Evolutionary conservation across 805 yeast genomes (phyloP).

Genomic region (Debaryomyces tyrocola): DNA sequence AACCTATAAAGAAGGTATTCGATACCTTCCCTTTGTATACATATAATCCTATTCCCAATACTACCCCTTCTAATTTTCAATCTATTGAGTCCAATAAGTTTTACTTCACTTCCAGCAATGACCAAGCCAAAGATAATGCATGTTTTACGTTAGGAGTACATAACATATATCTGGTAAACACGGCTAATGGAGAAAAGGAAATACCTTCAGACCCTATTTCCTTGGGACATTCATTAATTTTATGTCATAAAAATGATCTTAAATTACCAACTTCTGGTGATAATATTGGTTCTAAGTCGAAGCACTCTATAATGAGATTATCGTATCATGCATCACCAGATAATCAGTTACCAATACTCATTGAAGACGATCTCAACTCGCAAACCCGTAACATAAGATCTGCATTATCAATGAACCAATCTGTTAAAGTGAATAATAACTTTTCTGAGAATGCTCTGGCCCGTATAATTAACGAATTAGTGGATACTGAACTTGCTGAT

Average conservation of each 20-base stretch:
- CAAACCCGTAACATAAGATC: constrained; percentile 29
- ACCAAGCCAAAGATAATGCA: constrained; percentile 15
- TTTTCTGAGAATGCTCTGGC: constrained; percentile 4
- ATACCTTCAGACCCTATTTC: constrained; percentile 64
- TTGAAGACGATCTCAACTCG: constrained; percentile 44
- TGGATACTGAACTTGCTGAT: constrained; percentile 52
- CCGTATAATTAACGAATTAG: constrained; percentile 37
- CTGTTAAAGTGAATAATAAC: constrained; percentile 1
- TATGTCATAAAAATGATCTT: constrained; percentile 45
- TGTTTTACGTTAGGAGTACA: constrained; percentile 56
- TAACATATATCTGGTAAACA: constrained; percentile 29
- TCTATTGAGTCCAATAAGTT: constrained; percentile 7
- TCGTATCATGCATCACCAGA: constrained; percentile 51
- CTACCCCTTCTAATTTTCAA: constrained; percentile 11
- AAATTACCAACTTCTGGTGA: constrained; percentile 36
- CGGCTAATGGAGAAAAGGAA: constrained; percentile 23
- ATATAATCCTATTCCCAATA: constrained; percentile 35
- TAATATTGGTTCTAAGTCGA: constrained; percentile 5
- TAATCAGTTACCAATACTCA: constrained; percentile 53
- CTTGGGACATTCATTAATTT: constrained; percentile 43
- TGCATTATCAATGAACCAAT: constrained; percentile 5
- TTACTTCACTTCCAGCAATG: constrained; percentile 19
- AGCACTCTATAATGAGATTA: constrained; percentile 41
- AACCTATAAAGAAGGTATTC: constrained; percentile 44
- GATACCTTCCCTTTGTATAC: constrained; percentile 51